These are phyloP conservation scores for Monilinia fructicola DNA, from an alignment of 2,329 filamentous ascomycete species.

Conservation along the genomic window DNA sequence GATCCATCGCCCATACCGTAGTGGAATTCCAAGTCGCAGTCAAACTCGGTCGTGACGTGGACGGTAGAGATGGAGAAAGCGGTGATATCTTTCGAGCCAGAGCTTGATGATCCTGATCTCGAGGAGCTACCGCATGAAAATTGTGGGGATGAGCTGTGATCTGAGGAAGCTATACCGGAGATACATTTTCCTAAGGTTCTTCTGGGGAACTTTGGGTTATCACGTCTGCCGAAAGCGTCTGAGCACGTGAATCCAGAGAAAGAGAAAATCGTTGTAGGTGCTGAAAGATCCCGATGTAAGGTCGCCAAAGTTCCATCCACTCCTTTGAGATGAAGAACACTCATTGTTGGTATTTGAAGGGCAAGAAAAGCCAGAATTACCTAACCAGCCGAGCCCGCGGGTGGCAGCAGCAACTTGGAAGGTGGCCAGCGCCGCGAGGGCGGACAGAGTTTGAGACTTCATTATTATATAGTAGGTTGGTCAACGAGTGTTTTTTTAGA, in stretches of 20 bases:
- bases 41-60: conserved; percentile 70
- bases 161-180: conserved; percentile 50
- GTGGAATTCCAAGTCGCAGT: conserved; percentile 79
- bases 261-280: conserved; percentile 70
- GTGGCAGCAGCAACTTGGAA: conserved; percentile 48
- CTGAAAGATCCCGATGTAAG: conserved; percentile 61
- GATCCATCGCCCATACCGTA: conserved; percentile 83
- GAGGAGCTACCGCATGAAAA: conserved; percentile 52
- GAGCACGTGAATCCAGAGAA: conserved; percentile 73
- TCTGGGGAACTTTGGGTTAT: conserved; percentile 45
- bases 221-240: conserved; percentile 60
- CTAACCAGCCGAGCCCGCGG: conserved; percentile 46
- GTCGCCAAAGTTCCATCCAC: conserved; percentile 70
- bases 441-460: conserved; percentile 42
- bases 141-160: conserved; percentile 53
- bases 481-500: conserved; percentile 31
- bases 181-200: conserved; percentile 54
- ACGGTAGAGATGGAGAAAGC: conserved; percentile 74
- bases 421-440: conserved; percentile 33
- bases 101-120: not conserved
- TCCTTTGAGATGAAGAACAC: conserved; percentile 68
- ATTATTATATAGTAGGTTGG: conserved; percentile 40
- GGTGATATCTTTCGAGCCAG: conserved; percentile 42
- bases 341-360: conserved; percentile 74
- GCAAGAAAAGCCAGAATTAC: conserved; percentile 58